Percentiles rank a stretch among this genome's conserved stretches.
These are phyloP conservation scores for Populus deltoides DNA, from an alignment of 345 rosid genomes.

Conservation along the genomic window DNA sequence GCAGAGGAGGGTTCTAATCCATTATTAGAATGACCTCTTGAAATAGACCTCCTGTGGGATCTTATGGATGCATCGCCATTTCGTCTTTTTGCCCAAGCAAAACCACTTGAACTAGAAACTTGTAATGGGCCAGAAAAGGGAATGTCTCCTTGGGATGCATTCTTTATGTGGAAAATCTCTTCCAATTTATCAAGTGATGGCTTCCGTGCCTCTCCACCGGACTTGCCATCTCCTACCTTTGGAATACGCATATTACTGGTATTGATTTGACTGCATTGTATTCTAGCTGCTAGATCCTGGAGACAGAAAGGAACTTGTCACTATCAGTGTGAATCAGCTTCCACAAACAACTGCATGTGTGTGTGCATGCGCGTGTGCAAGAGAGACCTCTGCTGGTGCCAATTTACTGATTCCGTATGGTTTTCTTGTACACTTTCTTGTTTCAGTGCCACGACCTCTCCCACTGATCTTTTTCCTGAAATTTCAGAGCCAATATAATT, in stretches of 20 bases:
- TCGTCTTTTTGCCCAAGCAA: slow-evolving; percentile 87
- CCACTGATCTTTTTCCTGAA: slow-evolving; percentile 73
- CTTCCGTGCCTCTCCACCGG: slow-evolving; percentile 43
- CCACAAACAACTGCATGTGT: background rate
- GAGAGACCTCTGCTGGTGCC: slow-evolving; percentile 71
- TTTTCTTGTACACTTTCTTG: slow-evolving; percentile 67
- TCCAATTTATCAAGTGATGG: slow-evolving; percentile 47
- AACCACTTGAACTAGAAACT: slow-evolving; percentile 80
- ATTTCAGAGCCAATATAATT: slow-evolving; percentile 11
- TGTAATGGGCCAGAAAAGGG: slow-evolving; percentile 89
- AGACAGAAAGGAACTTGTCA: slow-evolving; percentile 14
- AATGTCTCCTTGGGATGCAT: slow-evolving; percentile 84
- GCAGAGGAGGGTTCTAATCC: slow-evolving; percentile 46
- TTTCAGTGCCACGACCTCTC: slow-evolving; percentile 56
- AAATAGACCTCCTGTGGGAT: slow-evolving; percentile 57
- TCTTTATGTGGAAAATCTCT: slow-evolving; percentile 68
- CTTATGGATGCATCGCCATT: slow-evolving; percentile 55
- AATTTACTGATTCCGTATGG: slow-evolving; percentile 49
- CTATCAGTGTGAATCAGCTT: slow-evolving; percentile 5
- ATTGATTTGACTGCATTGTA: slow-evolving; percentile 34
- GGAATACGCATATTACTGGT: slow-evolving; percentile 18
- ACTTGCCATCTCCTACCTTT: slow-evolving; percentile 35
- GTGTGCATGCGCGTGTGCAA: slow-evolving; percentile 3
- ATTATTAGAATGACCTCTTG: slow-evolving; percentile 56
- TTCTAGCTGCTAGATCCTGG: slow-evolving; percentile 54